Evolutionary conservation across 768 basidiomycete genomes (phyloP).

Genomic region (Xerocomus brunneocitrinus): DNA sequence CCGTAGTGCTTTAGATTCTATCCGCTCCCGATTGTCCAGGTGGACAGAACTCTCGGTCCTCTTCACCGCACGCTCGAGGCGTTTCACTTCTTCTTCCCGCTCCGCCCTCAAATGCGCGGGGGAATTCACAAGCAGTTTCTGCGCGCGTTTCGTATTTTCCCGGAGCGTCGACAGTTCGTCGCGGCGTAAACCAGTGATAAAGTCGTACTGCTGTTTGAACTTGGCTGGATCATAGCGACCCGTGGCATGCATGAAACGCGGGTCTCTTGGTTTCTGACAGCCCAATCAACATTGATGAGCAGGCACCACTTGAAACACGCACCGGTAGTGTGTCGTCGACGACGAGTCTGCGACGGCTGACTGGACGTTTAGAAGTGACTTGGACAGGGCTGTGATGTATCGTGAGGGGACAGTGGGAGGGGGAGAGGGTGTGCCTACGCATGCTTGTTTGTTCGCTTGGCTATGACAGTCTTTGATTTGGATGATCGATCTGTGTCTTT

Average conservation of each 20-base stretch:
- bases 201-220: conserved; percentile 69
- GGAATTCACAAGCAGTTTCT: conserved; percentile 56
- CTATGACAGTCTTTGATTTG: conserved; percentile 41
- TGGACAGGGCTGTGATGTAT: conserved; percentile 60
- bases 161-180: conserved; percentile 62
- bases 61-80: conserved; percentile 71
- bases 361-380: conserved; percentile 79
- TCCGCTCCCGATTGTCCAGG: conserved; percentile 58
- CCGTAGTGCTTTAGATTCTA: conserved; percentile 65
- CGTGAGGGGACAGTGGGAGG: not conserved
- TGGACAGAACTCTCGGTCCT: conserved; percentile 75
- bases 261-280: conserved; percentile 73
- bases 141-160: conserved; percentile 63
- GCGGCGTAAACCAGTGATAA: conserved; percentile 62
- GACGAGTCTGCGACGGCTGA: conserved; percentile 64
- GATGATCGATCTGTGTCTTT: conserved; percentile 39
- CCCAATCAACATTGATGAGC: not conserved
- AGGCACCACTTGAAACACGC: conserved; percentile 22
- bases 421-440: conserved; percentile 56
- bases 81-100: conserved; percentile 61
- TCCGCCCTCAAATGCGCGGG: conserved; percentile 57
- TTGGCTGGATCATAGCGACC: conserved; percentile 63
- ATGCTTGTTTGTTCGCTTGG: conserved; percentile 74
- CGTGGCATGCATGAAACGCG: conserved; percentile 72
- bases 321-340: conserved; percentile 67